Evolutionary conservation across 768 basidiomycete species (phyloP).

Genomic region (Xerocomus potaroensis): DNA sequence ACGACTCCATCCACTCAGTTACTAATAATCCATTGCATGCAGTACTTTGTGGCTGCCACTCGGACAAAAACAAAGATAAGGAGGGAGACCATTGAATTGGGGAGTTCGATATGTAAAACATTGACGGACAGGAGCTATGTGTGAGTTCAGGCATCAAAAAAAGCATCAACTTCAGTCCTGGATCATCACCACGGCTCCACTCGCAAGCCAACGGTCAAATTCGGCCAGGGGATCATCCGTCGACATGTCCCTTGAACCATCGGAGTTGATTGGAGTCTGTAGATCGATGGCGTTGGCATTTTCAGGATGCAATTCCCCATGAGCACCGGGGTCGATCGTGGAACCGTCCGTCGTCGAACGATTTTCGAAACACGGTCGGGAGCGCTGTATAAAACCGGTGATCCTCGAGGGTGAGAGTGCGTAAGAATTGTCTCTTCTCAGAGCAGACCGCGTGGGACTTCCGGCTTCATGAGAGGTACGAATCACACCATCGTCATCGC

Average conservation of each 20-base stretch:
- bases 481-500: neutral
- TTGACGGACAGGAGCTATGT: neutral
- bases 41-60: too few species aligned
- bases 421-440: slow-evolving; percentile 6
- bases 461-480: neutral
- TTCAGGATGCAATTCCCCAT: neutral
- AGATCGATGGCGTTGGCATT: neutral
- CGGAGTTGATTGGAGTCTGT: neutral
- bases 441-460: neutral
- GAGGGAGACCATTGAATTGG: too few species aligned
- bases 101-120: too few species aligned
- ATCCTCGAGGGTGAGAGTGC: slow-evolving; percentile 25
- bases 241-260: slow-evolving; percentile 7
- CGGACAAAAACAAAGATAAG: too few species aligned
- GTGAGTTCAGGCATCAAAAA: neutral
- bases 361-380: neutral
- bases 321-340: neutral
- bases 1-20: too few species aligned
- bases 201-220: slow-evolving; percentile 65
- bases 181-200: slow-evolving; percentile 56
- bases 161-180: slow-evolving; percentile 12
- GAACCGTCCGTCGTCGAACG: neutral
- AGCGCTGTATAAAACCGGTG: slow-evolving; percentile 16
- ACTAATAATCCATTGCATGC: too few species aligned
- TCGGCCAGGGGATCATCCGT: slow-evolving; percentile 54